These are phyloP conservation scores for Silene coronaria DNA, from an alignment of 179 eudicot genomes.

Conservation along the genomic window DNA sequence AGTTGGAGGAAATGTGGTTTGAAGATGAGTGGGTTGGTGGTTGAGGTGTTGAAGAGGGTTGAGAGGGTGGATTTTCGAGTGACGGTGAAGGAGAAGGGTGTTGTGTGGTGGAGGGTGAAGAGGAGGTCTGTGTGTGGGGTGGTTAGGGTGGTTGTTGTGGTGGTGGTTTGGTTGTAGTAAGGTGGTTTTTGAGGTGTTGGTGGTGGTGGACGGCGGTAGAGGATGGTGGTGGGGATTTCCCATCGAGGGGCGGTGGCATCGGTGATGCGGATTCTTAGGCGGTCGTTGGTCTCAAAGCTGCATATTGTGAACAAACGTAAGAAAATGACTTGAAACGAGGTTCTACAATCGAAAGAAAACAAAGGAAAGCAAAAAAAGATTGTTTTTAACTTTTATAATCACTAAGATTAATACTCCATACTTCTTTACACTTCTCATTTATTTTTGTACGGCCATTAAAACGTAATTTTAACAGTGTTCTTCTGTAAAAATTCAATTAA, in stretches of 20 bases:
- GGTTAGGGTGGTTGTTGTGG: slow-evolving; percentile 8
- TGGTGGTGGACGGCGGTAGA: slow-evolving; percentile 31
- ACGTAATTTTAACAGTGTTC: too few species aligned
- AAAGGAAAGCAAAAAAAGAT: too few species aligned
- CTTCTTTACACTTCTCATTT: too few species aligned
- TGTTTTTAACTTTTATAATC: too few species aligned
- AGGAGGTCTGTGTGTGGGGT: slow-evolving; percentile 25
- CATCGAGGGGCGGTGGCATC: slow-evolving; percentile 49
- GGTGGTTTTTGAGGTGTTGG: slow-evolving; percentile 4
- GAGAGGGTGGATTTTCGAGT: slow-evolving; percentile 46
- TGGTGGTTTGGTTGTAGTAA: neutral
- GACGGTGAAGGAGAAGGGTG: slow-evolving; percentile 56
- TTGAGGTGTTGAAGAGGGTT: slow-evolving; percentile 47
- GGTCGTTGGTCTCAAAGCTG: slow-evolving; percentile 17
- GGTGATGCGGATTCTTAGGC: slow-evolving; percentile 47
- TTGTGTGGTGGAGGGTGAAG: slow-evolving; percentile 23
- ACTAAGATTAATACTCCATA: too few species aligned
- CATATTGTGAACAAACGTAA: neutral
- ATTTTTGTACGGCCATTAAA: too few species aligned
- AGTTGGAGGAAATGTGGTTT: slow-evolving; percentile 64
- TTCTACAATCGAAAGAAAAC: too few species aligned
- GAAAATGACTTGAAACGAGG: too few species aligned
- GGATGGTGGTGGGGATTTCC: slow-evolving; percentile 50
- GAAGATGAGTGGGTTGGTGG: slow-evolving; percentile 40
- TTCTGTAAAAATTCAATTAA: too few species aligned